phyloP scores from a whole-genome alignment of 2,329 filamentous ascomycete species.

The Hawksworthiomyces lignivorus region DNA sequence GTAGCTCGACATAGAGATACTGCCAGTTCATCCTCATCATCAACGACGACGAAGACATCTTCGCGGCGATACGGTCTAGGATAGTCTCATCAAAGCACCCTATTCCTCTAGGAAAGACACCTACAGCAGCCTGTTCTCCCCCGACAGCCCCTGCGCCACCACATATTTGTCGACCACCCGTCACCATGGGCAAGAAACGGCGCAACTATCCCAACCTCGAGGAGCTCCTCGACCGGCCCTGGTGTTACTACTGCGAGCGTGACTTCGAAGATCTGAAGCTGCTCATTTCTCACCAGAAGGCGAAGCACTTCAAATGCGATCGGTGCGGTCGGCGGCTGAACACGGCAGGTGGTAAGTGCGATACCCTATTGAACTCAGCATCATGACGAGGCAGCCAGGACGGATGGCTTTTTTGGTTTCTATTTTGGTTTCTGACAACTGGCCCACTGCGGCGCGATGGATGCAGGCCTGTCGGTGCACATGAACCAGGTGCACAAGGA shows the following conservation, averaged over 20 bases:
- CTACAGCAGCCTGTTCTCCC: no score
- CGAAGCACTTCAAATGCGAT: constrained; percentile 99
- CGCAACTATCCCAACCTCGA: constrained; percentile 78
- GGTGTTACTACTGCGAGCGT: constrained; percentile 99
- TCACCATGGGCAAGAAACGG: constrained; percentile 80
- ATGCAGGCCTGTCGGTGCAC: constrained; percentile 86
- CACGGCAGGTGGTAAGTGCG: constrained; percentile 77
- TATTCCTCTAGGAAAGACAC: no score
- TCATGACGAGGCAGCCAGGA: no score
- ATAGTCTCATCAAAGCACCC: no score
- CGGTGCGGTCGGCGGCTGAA: constrained; percentile 81
- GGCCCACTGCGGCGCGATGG: no score
- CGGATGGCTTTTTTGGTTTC: not conserved
- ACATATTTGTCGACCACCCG: no score
- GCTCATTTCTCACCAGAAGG: constrained; percentile 93
- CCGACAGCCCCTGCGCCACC: no score
- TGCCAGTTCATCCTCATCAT: no score
- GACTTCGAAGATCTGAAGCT: constrained; percentile 98
- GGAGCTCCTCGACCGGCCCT: constrained; percentile 78
- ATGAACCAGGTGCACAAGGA: constrained; percentile 99
- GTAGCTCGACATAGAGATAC: no score
- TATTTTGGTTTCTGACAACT: not conserved
- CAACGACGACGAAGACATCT: no score
- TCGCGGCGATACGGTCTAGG: no score
- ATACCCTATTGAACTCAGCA: no score